Conservation (phyloP, 2,329 filamentous ascomycete species). For the Monilinia fructigena region DNA sequence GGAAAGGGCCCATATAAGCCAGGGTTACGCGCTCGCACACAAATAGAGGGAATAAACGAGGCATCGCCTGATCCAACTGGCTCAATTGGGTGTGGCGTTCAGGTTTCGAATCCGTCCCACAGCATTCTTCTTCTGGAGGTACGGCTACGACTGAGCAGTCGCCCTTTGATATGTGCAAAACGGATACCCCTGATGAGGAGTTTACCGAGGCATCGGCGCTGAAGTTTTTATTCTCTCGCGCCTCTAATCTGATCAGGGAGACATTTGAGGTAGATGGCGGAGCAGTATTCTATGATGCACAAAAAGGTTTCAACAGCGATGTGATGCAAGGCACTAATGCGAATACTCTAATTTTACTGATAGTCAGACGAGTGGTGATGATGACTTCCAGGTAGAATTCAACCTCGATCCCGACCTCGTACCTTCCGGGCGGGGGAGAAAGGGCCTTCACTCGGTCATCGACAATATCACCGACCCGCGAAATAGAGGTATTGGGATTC, state of each 20-base stretch:
- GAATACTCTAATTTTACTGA: conserved; percentile 22
- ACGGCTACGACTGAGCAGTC: conserved; percentile 29
- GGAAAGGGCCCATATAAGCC: conserved; percentile 33
- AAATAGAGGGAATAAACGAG: conserved; percentile 30
- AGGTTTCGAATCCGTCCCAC: conserved; percentile 25
- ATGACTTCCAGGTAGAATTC: neutral
- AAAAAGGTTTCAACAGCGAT: conserved; percentile 33
- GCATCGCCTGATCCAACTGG: conserved; percentile 7
- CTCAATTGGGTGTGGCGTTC: conserved; percentile 23
- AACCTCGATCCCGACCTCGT: neutral
- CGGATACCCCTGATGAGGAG: conserved; percentile 27
- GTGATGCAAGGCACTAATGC: neutral
- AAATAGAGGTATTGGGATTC: conserved; percentile 38
- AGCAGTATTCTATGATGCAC: conserved; percentile 39
- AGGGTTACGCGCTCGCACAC: conserved; percentile 26
- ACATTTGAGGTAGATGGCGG: conserved; percentile 41
- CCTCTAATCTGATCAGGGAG: conserved; percentile 39
- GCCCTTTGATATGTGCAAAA: conserved; percentile 23
- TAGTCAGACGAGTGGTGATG: conserved; percentile 18
- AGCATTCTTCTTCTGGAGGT: conserved; percentile 27
- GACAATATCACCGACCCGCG: conserved; percentile 23
- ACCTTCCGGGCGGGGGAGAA: neutral
- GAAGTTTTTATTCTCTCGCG: conserved; percentile 38
- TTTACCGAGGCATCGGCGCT: conserved; percentile 34
- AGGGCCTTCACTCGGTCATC: conserved; percentile 8